phyloP scores from a whole-genome alignment of 2,329 filamentous ascomycete genomes.

The Tolypocladium guangdongense region DNA sequence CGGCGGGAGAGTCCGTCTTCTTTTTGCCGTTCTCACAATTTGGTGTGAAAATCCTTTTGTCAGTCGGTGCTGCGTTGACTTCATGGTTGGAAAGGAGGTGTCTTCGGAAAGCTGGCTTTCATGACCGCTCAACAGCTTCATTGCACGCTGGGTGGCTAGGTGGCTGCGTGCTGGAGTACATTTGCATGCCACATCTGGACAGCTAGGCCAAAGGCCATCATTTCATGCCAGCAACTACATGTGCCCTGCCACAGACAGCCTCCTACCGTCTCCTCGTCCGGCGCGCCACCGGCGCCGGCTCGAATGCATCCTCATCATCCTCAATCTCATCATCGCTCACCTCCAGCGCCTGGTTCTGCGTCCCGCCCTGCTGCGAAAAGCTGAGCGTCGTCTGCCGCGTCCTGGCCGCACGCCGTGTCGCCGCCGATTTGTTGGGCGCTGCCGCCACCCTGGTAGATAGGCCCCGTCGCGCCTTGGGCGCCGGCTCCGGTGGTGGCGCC shows the following conservation, averaged over 20 bases:
- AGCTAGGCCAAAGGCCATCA: background rate
- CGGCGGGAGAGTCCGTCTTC: conserved; percentile 4
- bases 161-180: background rate
- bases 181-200: background rate
- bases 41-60: background rate
- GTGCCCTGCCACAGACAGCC: background rate
- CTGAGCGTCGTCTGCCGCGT: conserved; percentile 22
- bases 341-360: conserved; percentile 39
- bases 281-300: conserved; percentile 33
- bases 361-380: conserved; percentile 27
- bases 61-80: background rate
- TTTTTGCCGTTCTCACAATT: background rate
- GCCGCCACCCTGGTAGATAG: conserved; percentile 7
- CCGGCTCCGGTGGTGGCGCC: conserved; percentile 25
- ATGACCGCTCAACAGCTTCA: no score
- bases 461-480: conserved; percentile 17
- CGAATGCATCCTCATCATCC: conserved; percentile 50
- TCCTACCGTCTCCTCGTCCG: conserved; percentile 18
- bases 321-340: conserved; percentile 57
- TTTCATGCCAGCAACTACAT: background rate
- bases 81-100: no score
- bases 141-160: no score
- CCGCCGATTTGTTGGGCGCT: conserved; percentile 6
- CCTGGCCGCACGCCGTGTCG: conserved; percentile 6
- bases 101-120: no score